phyloP scores from a whole-genome alignment of 169 alveolate species.

The Miamiensis avidus region DNA sequence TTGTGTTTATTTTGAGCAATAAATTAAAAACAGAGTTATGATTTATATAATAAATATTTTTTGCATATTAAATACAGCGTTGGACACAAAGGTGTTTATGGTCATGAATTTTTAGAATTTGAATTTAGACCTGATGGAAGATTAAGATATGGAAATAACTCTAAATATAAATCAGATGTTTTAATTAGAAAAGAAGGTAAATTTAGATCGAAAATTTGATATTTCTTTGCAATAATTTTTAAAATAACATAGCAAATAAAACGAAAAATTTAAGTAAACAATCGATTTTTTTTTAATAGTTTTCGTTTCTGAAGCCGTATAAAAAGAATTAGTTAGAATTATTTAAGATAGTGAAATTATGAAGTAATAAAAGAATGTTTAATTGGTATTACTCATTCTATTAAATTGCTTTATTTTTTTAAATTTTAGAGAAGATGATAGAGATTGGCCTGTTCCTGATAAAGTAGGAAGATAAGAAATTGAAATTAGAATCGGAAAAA shows the following conservation, averaged over 20 bases:
- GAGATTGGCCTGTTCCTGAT: constrained; percentile 96
- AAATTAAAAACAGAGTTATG: background rate
- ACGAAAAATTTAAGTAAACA: no score
- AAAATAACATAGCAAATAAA: no score
- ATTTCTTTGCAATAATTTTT: background rate
- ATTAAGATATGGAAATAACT: constrained; percentile 96
- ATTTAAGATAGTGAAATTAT: constrained; percentile 88
- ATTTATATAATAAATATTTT: no score
- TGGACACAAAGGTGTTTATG: constrained; percentile 95
- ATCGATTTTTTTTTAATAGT: no score
- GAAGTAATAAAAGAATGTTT: constrained; percentile 46
- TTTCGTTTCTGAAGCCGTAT: constrained; percentile 76
- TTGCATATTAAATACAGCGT: constrained; percentile 54
- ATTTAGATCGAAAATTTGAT: background rate
- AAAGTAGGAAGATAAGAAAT: constrained; percentile 96
- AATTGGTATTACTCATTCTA: no score
- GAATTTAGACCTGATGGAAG: constrained; percentile 95
- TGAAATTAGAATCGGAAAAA: constrained; percentile 90
- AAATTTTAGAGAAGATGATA: constrained; percentile 85
- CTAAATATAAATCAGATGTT: constrained; percentile 93
- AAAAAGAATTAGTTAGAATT: constrained; percentile 87
- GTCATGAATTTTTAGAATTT: constrained; percentile 98
- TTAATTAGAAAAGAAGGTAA: constrained; percentile 95
- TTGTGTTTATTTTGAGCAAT: background rate
- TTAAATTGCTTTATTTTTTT: background rate